These are phyloP conservation scores for Turritis glabra DNA, from an alignment of 345 rosid species.

Conservation along the genomic window DNA sequence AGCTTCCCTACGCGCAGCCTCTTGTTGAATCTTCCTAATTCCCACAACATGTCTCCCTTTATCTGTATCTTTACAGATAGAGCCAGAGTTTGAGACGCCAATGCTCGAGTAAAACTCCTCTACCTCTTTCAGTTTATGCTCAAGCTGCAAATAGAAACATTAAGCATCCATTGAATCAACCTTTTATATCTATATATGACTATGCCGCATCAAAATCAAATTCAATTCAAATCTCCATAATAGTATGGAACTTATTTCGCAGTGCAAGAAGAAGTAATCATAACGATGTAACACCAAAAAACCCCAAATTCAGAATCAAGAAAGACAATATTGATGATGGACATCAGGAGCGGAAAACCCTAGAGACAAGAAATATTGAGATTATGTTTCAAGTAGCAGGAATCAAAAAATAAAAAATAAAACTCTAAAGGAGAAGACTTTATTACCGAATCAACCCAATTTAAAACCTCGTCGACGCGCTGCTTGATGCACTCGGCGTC, in stretches of 20 bases:
- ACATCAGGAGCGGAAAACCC: background rate
- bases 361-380: background rate
- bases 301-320: background rate
- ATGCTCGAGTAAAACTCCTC: slow-evolving; percentile 58
- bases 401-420: background rate
- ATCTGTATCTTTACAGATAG: slow-evolving; percentile 51
- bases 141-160: slow-evolving; percentile 51
- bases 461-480: slow-evolving; percentile 55
- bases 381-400: background rate
- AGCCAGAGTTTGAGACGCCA: slow-evolving; percentile 50
- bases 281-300: background rate
- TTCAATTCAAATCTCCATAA: background rate
- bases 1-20: slow-evolving; percentile 67
- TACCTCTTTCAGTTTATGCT: slow-evolving; percentile 64
- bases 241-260: background rate
- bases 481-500: slow-evolving; percentile 46
- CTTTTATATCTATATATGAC: background rate
- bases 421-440: background rate
- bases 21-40: slow-evolving; percentile 70
- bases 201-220: background rate
- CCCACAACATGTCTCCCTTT: slow-evolving; percentile 57
- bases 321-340: background rate
- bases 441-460: slow-evolving; percentile 65
- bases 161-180: slow-evolving; percentile 1
- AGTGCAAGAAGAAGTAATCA: background rate